Base-by-base conservation (phyloP, 2,329 filamentous ascomycete species). In the Beauveria brongniartii region DNA sequence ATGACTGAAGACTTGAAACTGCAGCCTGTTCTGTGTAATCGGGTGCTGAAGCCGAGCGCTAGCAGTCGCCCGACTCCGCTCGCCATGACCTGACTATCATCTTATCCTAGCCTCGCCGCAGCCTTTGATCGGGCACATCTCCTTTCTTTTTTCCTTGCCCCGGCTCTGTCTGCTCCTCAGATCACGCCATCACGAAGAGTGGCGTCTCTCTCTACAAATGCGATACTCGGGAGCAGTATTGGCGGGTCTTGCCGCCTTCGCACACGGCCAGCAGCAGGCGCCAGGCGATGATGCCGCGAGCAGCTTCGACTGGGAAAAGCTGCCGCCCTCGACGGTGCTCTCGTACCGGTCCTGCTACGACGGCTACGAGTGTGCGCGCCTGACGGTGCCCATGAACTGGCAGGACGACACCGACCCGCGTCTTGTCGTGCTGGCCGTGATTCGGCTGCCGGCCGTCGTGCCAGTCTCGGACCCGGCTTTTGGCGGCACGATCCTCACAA, bases 341-440 rank as follows among this genome's bases (percentile, higher is more conserved):
- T 60, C 64, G 1, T 75, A 71, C 61, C 68, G 69, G n/a, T 30
- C 63, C 1, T 75, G 73, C 65, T 73, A 73, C 67, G 66, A 67
- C 44, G 66, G 61, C 18, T 66, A 66, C 61, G 66, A 67, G 41
- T 76, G 74, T 55, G 73, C 74, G 2, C 69, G 72, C n/a, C 70
- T 75, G 18, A 55, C 64, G 1, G 72, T 74, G 24, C 73, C 73
- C 3, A 67, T 74, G 41, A 72, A 75, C 64, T 75, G 71, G 70
- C 67, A 61, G 6, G 59, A 68, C 54, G 53, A 64, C 4, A 54
- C 65, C 44, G 64, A 65, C 51, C 66, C 61, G 10, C 61, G 64
- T 50, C 66, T 65, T 2, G 70, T 71, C 22, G 69, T 67, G 20
- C 63, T 77, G 34, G 73, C 74, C 52, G 67, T 75, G 53, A 64